Percentiles rank a stretch among this genome's conserved stretches.
Evolutionary conservation across 1,139 yeast genomes (phyloP).

Genomic region (Pichia sp.): DNA sequence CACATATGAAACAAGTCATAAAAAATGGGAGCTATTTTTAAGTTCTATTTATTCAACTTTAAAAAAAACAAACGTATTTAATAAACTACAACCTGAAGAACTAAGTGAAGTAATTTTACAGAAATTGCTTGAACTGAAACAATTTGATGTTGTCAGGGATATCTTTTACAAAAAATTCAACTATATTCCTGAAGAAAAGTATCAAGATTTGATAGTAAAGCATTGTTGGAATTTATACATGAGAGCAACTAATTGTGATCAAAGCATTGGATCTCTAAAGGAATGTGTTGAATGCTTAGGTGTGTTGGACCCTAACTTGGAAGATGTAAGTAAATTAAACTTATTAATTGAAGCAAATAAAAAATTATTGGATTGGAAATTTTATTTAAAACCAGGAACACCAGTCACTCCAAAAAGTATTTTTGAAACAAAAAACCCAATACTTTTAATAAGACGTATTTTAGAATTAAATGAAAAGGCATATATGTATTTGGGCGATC

Average conservation of each 20-base stretch:
- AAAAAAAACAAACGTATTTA: constrained; percentile 26
- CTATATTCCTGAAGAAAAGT: constrained; percentile 11
- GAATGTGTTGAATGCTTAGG: constrained; percentile 39
- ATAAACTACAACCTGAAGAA: constrained; percentile 26
- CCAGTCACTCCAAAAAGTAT: constrained; percentile 37
- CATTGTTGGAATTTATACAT: constrained; percentile 53
- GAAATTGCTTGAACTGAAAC: constrained; percentile 36
- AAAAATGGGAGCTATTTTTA: constrained; percentile 32
- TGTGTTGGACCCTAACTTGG: constrained; percentile 34
- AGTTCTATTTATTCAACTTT: constrained; percentile 36
- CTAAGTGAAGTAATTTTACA: constrained; percentile 35
- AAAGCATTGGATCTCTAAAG: constrained; percentile 40
- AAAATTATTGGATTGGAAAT: constrained; percentile 32
- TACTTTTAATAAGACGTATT: constrained; percentile 36
- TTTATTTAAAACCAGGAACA: constrained; percentile 33
- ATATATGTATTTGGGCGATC: constrained; percentile 42
- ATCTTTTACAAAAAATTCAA: constrained; percentile 22
- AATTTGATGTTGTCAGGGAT: constrained; percentile 33
- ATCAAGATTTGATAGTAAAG: constrained; percentile 24
- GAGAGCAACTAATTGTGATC: constrained; percentile 45
- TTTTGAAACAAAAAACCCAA: constrained; percentile 29
- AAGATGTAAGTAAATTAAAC: constrained; percentile 31
- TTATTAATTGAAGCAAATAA: constrained; percentile 36
- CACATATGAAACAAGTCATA: constrained; percentile 29
- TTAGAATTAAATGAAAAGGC: constrained; percentile 53